Evolutionary conservation across 2,329 filamentous ascomycete genomes (phyloP).

Genomic region (Diplodia sapinea): DNA sequence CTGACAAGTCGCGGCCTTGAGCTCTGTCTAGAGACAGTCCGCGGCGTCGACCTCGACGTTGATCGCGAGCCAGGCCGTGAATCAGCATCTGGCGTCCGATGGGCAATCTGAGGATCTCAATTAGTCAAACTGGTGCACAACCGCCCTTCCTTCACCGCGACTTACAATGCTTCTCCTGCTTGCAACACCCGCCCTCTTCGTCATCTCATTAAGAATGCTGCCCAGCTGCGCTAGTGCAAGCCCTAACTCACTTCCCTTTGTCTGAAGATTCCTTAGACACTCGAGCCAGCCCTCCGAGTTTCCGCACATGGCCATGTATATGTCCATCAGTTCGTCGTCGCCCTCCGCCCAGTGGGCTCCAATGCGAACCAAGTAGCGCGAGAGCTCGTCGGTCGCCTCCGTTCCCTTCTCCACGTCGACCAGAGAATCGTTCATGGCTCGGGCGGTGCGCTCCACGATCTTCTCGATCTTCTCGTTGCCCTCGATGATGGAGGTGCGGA

Average conservation of each 20-base stretch:
- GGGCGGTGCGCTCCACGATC: slow-evolving; percentile 79
- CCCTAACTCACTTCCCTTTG: slow-evolving; percentile 72
- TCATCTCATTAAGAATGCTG: slow-evolving; percentile 82
- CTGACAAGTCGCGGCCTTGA: slow-evolving; percentile 29
- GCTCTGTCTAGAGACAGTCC: slow-evolving; percentile 13
- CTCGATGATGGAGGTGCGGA: slow-evolving; percentile 79
- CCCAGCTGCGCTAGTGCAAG: slow-evolving; percentile 73
- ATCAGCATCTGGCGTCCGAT: slow-evolving; percentile 27
- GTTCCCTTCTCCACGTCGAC: slow-evolving; percentile 81
- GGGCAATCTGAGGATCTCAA: slow-evolving; percentile 28
- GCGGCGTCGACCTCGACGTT: slow-evolving; percentile 23
- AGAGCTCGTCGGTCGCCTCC: slow-evolving; percentile 76
- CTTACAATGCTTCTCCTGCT: slow-evolving; percentile 78
- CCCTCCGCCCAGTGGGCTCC: slow-evolving; percentile 65
- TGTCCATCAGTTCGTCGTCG: slow-evolving; percentile 67
- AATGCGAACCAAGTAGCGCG: slow-evolving; percentile 73
- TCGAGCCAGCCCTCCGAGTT: slow-evolving; percentile 91
- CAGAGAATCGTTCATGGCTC: slow-evolving; percentile 75
- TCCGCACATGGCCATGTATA: slow-evolving; percentile 88
- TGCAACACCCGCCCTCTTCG: slow-evolving; percentile 80
- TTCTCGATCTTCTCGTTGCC: slow-evolving; percentile 92
- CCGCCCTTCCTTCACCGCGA: slow-evolving; percentile 30
- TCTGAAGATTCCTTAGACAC: slow-evolving; percentile 77
- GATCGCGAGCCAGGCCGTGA: slow-evolving; percentile 30
- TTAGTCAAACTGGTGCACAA: slow-evolving; percentile 11